phyloP scores from a whole-genome alignment of 768 basidiomycete species.

The Psilocybe azurescens region DNA sequence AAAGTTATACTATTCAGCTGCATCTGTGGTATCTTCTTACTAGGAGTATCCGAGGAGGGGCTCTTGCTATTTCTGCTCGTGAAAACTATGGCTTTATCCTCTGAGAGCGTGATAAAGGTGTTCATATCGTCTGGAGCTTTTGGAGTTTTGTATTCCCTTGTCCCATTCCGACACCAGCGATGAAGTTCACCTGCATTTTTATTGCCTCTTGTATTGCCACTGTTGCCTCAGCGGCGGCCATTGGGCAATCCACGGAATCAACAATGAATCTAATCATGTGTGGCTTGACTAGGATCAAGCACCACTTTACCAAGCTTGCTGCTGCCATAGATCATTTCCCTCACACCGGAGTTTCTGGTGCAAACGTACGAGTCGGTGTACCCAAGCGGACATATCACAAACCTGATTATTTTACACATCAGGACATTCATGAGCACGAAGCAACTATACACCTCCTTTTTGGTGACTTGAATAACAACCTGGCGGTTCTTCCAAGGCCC shows the following conservation, averaged over 20 bases:
- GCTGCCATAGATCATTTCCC: background rate
- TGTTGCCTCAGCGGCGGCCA: background rate
- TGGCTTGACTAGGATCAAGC: background rate
- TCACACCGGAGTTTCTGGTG: background rate
- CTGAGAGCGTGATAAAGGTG: no score
- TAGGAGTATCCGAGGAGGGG: no score
- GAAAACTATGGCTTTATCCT: no score
- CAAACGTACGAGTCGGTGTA: background rate
- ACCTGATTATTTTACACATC: background rate
- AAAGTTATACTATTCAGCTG: no score
- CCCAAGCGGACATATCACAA: background rate
- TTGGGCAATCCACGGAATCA: background rate
- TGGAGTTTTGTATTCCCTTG: no score
- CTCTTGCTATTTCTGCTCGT: no score
- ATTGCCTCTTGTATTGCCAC: background rate
- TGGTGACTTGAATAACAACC: background rate
- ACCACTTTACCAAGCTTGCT: background rate
- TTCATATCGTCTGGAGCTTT: no score
- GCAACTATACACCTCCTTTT: background rate
- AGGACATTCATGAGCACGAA: constrained; percentile 2
- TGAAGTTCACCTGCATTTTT: constrained; percentile 1
- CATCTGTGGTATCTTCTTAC: no score
- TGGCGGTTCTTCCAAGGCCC: background rate
- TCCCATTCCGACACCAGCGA: background rate
- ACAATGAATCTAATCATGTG: background rate